phyloP scores from a whole-genome alignment of 2,329 filamentous ascomycete genomes.

The Alternaria ethzedia region DNA sequence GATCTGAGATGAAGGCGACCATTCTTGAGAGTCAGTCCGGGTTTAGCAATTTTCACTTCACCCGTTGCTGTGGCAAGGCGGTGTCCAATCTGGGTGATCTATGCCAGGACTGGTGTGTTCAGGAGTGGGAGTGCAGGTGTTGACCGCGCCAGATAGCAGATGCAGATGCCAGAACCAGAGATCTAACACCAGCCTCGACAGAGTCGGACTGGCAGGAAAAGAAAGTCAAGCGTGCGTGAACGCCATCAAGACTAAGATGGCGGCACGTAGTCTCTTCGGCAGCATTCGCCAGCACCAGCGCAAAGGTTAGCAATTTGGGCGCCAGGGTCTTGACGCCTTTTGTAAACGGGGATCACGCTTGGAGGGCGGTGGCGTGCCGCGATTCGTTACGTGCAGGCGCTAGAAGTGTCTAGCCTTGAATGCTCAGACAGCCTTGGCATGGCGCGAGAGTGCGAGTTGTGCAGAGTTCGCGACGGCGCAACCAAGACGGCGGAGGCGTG shows the following conservation, averaged over 20 bases:
- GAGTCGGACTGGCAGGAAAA: constrained; percentile 9
- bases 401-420: constrained; percentile 31
- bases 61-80: constrained; percentile 19
- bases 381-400: constrained; percentile 29
- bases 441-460: constrained; percentile 35
- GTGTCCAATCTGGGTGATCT: constrained; percentile 28
- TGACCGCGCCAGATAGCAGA: not conserved
- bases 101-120: constrained; percentile 19
- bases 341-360: constrained; percentile 39
- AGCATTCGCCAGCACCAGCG: constrained; percentile 5
- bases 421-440: constrained; percentile 32
- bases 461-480: constrained; percentile 31
- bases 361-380: constrained; percentile 18
- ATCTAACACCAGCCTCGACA: not conserved
- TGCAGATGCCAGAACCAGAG: not conserved
- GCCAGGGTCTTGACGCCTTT: constrained; percentile 31
- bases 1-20: constrained; percentile 30
- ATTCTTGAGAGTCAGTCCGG: constrained; percentile 19
- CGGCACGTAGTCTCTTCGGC: constrained; percentile 17
- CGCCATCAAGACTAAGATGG: constrained; percentile 6
- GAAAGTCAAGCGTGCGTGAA: constrained; percentile 9
- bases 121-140: not conserved
- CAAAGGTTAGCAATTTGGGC: constrained; percentile 9
- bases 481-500: constrained; percentile 21
- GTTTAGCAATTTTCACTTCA: constrained; percentile 30